Base-by-base conservation (phyloP, 805 yeast genomes). In the Yarrowia sp. region DNA sequence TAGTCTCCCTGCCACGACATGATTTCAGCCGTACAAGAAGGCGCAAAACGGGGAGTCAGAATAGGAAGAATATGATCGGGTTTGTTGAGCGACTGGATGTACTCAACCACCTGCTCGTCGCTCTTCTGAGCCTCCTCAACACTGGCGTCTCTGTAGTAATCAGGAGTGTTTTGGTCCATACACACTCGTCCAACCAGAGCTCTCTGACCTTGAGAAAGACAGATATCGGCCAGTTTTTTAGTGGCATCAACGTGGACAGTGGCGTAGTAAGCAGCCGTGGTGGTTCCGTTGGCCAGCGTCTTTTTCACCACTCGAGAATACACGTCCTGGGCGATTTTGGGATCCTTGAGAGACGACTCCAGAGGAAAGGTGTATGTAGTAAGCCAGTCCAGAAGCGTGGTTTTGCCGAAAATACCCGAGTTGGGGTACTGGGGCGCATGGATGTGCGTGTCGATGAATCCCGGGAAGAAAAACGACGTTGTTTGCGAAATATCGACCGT, bases 161-260 rank as follows among this genome's bases (percentile, higher is more conserved):
- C 87, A 0, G 95, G 96, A 0, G 90, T 83, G 76, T 90, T 87
- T 67, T 83, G 82, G 72, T 92, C 88, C 98, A 95, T 95, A 73
- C 98, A 95, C 21, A 91, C 96, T 70, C 93, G 87, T 4, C 99
- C 99, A 40, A 95, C 85, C 63, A 89, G 82, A 0, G 97, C 97
- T 67, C 98, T 80, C 75, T 92, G 98, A 40, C 97, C 96, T 32
- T 77, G 69, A 41, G 78, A 67, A 12, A 86, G 76, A 36, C 93
- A 85, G 16, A 88, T 73, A 66, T 87, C 88, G 1, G 96, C 96
- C 71, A 95, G 82, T 38, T 87, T 70, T 61, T 87, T 87, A 1
- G 98, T 83, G 3, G 96, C 86, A 7, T 82, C 83, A 0, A 86
- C 79, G 72, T 93, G 96, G 51, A 90, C 86, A 0, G 98, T 92